Evolutionary conservation across 2,329 filamentous ascomycete genomes (phyloP).

Genomic region (Westerdykella sp.): DNA sequence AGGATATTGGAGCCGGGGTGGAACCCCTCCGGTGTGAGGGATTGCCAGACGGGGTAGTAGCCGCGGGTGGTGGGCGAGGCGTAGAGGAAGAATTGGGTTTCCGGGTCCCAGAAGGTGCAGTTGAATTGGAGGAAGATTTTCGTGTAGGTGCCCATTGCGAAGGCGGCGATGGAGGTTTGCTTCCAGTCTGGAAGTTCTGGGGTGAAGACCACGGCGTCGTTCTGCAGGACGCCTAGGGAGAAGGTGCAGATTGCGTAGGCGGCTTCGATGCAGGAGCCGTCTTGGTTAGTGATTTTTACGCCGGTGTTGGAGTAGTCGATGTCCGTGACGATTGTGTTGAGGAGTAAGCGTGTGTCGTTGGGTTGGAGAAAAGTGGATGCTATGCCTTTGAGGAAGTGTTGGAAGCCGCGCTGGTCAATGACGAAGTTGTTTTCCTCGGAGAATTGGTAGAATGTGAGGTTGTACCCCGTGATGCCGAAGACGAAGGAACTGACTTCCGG

Average conservation of each 20-base stretch:
- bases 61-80: slow-evolving; percentile 45
- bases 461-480: slow-evolving; percentile 52
- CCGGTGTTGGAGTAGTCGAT: slow-evolving; percentile 49
- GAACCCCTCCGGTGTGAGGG: slow-evolving; percentile 53
- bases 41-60: slow-evolving; percentile 59
- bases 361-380: slow-evolving; percentile 51
- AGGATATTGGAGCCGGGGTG: slow-evolving; percentile 57
- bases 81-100: slow-evolving; percentile 51
- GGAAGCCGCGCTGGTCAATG: slow-evolving; percentile 57
- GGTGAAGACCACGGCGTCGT: slow-evolving; percentile 52
- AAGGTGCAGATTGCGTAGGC: slow-evolving; percentile 62
- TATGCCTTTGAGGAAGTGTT: slow-evolving; percentile 51
- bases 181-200: slow-evolving; percentile 61
- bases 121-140: slow-evolving; percentile 68
- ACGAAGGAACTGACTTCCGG: slow-evolving; percentile 53
- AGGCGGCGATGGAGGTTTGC: slow-evolving; percentile 55
- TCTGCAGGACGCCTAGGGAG: slow-evolving; percentile 62
- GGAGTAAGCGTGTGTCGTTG: slow-evolving; percentile 52
- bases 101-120: slow-evolving; percentile 57
- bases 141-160: slow-evolving; percentile 65
- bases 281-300: slow-evolving; percentile 49
- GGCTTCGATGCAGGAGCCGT: slow-evolving; percentile 53
- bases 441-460: slow-evolving; percentile 58
- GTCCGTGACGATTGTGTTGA: slow-evolving; percentile 53
- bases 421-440: slow-evolving; percentile 58